Percentiles rank a stretch among this genome's conserved stretches.
These are phyloP conservation scores for Helicostylum pulchrum DNA, from an alignment of 192 early-diverging fungal species.

Conservation along the genomic window DNA sequence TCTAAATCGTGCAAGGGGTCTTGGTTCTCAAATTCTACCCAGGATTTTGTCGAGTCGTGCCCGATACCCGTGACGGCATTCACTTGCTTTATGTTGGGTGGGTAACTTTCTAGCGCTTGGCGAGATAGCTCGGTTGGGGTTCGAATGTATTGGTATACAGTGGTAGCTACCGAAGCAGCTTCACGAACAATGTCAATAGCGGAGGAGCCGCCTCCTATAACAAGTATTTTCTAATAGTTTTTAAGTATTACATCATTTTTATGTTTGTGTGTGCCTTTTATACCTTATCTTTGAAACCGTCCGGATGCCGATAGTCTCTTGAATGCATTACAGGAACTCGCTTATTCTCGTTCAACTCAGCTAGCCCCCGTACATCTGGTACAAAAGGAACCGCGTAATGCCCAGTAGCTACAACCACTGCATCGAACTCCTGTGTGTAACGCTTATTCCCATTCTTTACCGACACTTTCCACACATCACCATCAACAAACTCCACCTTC, in stretches of 20 bases:
- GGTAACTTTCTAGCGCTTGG: neutral
- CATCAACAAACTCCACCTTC: constrained; percentile 19
- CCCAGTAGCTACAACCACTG: constrained; percentile 47
- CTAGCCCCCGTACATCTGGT: constrained; percentile 42
- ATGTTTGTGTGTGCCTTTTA: neutral
- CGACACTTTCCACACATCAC: constrained; percentile 17
- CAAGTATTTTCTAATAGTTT: constrained; percentile 38
- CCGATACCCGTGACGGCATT: neutral
- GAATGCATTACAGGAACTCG: constrained; percentile 26
- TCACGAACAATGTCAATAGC: constrained; percentile 53
- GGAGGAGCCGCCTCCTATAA: constrained; percentile 53
- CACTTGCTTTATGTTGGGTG: neutral
- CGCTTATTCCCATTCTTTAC: neutral
- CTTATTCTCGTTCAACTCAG: neutral
- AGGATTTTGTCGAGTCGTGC: neutral
- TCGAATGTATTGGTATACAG: constrained; percentile 41
- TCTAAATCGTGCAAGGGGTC: constrained; percentile 37
- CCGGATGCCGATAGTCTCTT: constrained; percentile 32
- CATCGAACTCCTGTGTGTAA: constrained; percentile 39
- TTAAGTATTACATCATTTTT: neutral
- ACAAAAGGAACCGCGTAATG: constrained; percentile 47
- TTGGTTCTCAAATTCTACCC: constrained; percentile 36
- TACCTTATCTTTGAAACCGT: constrained; percentile 35
- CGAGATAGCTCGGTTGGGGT: constrained; percentile 14
- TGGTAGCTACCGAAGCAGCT: constrained; percentile 30